phyloP scores from a whole-genome alignment of 495 filamentous ascomycete genomes.

The Penicillium argentinense region DNA sequence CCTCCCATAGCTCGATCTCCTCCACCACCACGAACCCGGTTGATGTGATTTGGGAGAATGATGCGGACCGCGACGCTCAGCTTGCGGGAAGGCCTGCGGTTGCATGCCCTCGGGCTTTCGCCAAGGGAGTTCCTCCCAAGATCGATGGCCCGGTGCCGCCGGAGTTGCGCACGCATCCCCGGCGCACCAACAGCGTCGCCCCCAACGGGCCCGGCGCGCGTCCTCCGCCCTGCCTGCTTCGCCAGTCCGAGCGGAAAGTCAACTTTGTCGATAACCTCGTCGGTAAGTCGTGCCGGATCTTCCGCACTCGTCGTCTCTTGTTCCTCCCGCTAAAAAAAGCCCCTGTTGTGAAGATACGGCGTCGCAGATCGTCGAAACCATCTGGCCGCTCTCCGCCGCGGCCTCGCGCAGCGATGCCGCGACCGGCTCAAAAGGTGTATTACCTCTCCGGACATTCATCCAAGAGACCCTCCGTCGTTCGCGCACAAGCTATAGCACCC shows the following conservation, averaged over 20 bases:
- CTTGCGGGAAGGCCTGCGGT: slow-evolving; percentile 23
- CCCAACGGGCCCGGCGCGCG: slow-evolving; percentile 54
- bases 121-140: slow-evolving; percentile 30
- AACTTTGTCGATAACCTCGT: slow-evolving; percentile 97
- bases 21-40: slow-evolving; percentile 46
- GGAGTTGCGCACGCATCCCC: slow-evolving; percentile 77
- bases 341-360: slow-evolving; percentile 73
- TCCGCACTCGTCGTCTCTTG: slow-evolving; percentile 15
- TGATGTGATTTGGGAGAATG: slow-evolving; percentile 52
- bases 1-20: slow-evolving; percentile 53
- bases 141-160: slow-evolving; percentile 53
- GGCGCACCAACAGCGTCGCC: slow-evolving; percentile 61
- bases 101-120: slow-evolving; percentile 28
- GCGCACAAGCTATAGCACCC: slow-evolving; percentile 92
- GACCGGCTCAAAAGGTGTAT: slow-evolving; percentile 61
- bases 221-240: slow-evolving; percentile 77
- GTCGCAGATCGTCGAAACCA: slow-evolving; percentile 93
- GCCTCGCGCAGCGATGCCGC: slow-evolving; percentile 47
- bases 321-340: slow-evolving; percentile 23
- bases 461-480: slow-evolving; percentile 95
- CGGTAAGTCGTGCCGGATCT: slow-evolving; percentile 67
- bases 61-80: slow-evolving; percentile 35
- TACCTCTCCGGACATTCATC: slow-evolving; percentile 92
- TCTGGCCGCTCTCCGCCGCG: slow-evolving; percentile 75
- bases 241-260: slow-evolving; percentile 90